phyloP scores from a whole-genome alignment of 768 basidiomycete species.

The Kwoniella shandongensis region DNA sequence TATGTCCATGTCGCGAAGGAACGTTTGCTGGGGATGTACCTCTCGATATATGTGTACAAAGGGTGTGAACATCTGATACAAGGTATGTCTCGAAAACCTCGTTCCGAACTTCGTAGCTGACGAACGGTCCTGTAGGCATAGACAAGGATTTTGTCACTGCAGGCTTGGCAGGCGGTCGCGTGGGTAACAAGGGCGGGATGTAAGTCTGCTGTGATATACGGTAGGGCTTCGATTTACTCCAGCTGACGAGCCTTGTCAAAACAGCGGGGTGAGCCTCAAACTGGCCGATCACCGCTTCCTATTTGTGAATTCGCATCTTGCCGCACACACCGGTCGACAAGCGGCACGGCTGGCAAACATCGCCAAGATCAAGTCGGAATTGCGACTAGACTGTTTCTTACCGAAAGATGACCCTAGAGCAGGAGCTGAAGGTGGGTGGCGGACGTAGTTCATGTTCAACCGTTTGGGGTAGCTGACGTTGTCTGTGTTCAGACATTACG shows the following conservation, averaged over 20 bases:
- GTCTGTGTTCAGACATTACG: constrained; percentile 62
- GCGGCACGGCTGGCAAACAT: constrained; percentile 78
- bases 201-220: constrained; percentile 11
- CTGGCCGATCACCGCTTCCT: constrained; percentile 77
- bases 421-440: constrained; percentile 7
- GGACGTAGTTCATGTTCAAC: not conserved
- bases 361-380: constrained; percentile 80
- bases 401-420: constrained; percentile 41
- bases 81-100: constrained; percentile 26
- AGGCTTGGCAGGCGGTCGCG: constrained; percentile 82
- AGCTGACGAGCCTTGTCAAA: not conserved
- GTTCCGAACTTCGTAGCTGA: not conserved
- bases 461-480: not conserved
- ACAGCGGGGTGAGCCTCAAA: constrained; percentile 74
- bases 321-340: constrained; percentile 61
- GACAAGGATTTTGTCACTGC: constrained; percentile 82
- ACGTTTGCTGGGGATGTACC: constrained; percentile 64
- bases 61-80: constrained; percentile 53
- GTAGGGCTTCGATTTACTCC: not conserved
- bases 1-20: constrained; percentile 86
- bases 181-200: constrained; percentile 91
- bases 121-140: constrained; percentile 56
- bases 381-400: constrained; percentile 77
- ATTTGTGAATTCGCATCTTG: constrained; percentile 87
- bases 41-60: constrained; percentile 53